These are phyloP conservation scores for Solanum medicagineum DNA, from an alignment of 257 asterid species.

Conservation along the genomic window DNA sequence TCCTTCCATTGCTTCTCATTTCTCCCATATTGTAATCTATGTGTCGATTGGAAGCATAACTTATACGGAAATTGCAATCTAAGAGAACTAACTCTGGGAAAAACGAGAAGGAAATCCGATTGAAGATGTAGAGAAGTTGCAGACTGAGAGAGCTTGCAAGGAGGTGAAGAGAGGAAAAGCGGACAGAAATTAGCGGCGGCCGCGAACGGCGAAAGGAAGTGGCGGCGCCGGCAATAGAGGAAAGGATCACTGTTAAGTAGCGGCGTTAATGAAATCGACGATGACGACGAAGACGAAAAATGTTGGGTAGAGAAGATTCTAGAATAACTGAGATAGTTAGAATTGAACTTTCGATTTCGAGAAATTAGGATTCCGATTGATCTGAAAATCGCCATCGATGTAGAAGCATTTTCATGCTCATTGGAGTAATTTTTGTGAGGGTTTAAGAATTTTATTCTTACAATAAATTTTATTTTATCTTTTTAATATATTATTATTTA, in stretches of 20 bases:
- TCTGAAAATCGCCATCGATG: constrained; percentile 62
- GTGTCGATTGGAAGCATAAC: constrained; percentile 6
- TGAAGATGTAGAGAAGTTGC: constrained; percentile 77
- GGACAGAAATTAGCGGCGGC: constrained; percentile 20
- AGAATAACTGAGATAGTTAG: background rate
- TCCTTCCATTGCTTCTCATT: constrained; percentile 1
- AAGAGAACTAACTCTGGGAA: background rate
- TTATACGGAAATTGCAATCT: constrained; percentile 13
- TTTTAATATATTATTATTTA: too few species aligned
- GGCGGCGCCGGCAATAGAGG: constrained; percentile 21
- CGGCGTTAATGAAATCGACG: constrained; percentile 11
- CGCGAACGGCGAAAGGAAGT: constrained; percentile 25
- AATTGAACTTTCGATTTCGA: constrained; percentile 18
- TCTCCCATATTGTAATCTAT: constrained; percentile 5
- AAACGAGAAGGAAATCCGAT: constrained; percentile 37
- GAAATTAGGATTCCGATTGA: constrained; percentile 48
- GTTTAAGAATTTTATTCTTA: background rate
- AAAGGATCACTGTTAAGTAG: constrained; percentile 15
- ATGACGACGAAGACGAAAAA: constrained; percentile 15
- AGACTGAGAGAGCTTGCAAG: constrained; percentile 81
- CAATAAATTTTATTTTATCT: too few species aligned
- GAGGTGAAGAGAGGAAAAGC: constrained; percentile 67
- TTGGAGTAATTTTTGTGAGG: background rate
- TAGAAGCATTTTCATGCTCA: constrained; percentile 8
- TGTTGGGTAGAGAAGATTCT: constrained; percentile 39